A percentile compares a stretch with the other conserved stretches of the same genome.
phyloP scores from a whole-genome alignment of 306 rosid genomes.

The Oemleria cerasiformis region DNA sequence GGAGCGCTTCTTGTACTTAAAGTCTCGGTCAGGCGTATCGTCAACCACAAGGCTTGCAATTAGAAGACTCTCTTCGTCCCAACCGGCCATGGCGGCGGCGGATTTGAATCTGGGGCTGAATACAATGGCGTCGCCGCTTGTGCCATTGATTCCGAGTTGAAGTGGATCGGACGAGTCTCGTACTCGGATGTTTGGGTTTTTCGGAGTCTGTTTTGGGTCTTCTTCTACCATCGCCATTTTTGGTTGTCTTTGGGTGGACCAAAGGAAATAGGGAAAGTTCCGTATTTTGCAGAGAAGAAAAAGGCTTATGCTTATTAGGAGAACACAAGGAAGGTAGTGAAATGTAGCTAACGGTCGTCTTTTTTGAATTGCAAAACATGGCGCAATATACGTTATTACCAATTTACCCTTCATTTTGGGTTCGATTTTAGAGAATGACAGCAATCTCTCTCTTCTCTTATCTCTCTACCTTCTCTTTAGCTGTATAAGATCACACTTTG shows the following conservation, averaged over 20 bases:
- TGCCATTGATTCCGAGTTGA: slow-evolving; percentile 24
- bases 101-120: slow-evolving; percentile 87
- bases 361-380: slow-evolving; percentile 16
- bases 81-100: slow-evolving; percentile 90
- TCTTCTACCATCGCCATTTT: slow-evolving; percentile 44
- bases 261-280: not conserved
- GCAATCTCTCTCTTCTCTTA: too few species aligned
- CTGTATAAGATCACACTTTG: too few species aligned
- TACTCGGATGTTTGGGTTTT: slow-evolving; percentile 20
- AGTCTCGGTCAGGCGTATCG: slow-evolving; percentile 73
- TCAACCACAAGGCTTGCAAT: slow-evolving; percentile 72
- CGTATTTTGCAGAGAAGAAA: not conserved
- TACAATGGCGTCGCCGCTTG: slow-evolving; percentile 17
- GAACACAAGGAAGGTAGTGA: not conserved
- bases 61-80: slow-evolving; percentile 88
- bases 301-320: not conserved
- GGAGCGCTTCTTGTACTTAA: slow-evolving; percentile 45
- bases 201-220: slow-evolving; percentile 36
- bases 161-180: slow-evolving; percentile 21
- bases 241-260: not conserved
- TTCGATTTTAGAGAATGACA: fast-evolving
- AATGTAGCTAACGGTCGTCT: slow-evolving; percentile 38
- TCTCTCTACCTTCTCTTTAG: too few species aligned
- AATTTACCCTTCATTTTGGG: too few species aligned
- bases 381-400: too few species aligned